Evolutionary conservation across 768 basidiomycete species (phyloP).

Genomic region (Mycena metata): DNA sequence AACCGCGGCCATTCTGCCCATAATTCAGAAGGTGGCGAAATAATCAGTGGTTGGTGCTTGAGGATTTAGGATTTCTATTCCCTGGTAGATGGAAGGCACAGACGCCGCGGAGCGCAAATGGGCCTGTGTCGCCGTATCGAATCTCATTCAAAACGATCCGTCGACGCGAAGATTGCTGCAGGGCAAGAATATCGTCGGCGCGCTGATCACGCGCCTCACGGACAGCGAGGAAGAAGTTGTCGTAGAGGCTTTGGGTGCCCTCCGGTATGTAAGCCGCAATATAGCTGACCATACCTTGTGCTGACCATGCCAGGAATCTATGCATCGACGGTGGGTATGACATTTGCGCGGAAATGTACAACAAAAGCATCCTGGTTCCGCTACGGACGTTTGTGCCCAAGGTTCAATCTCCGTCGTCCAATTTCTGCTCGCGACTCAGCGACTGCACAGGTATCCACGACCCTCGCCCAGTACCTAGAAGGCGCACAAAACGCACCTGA

Average conservation of each 20-base stretch:
- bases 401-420: conserved; percentile 53
- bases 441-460: conserved; percentile 74
- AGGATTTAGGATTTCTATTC: conserved; percentile 9
- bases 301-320: conserved; percentile 73
- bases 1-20: conserved; percentile 84
- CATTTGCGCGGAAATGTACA: conserved; percentile 97
- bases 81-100: conserved; percentile 75
- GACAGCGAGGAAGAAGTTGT: conserved; percentile 93
- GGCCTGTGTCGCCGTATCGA: conserved; percentile 97
- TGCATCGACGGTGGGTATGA: conserved; percentile 97
- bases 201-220: conserved; percentile 86
- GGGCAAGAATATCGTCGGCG: conserved; percentile 91
- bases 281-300: conserved; percentile 3
- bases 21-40: conserved; percentile 85
- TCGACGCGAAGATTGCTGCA: conserved; percentile 91
- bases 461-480: conserved; percentile 75
- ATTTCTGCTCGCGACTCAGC: background rate
- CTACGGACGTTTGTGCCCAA: conserved; percentile 83
- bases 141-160: conserved; percentile 94
- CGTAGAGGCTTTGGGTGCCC: conserved; percentile 88
- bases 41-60: background rate
- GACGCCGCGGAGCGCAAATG: conserved; percentile 90
- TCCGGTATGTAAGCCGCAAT: conserved; percentile 71
- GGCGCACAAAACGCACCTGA: conserved; percentile 74
- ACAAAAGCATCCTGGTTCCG: conserved; percentile 90